Base-by-base conservation (phyloP, 2,329 filamentous ascomycete genomes). In the Pyrenochaeta sp. region DNA sequence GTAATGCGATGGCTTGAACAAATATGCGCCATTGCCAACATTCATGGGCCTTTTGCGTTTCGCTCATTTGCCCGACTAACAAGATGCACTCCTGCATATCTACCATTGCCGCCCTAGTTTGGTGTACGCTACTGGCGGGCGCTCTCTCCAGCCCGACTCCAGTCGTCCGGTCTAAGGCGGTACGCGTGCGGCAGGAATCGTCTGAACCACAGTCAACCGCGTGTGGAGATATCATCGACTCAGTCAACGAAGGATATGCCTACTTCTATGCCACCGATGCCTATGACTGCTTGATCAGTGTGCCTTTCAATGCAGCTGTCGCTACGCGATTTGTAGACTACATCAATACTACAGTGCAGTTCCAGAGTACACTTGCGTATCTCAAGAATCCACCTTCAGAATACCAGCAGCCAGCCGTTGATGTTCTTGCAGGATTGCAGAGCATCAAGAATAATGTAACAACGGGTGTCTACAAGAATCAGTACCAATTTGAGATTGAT, bases 251-350 rank as follows among this genome's bases (percentile, higher is more conserved):
- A 10, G 54, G 54, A 7, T 57, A 49, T 22, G 54, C 54, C 8
- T 57, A 57, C 24, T 50, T 52, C 32, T 51, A 50, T 13, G 61
- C 61, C 19, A 44, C 50, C 19, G 49, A 59, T 15, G 63, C 52
- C 5, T 66, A 59, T 34, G 49, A 46, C 34, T 85, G 82, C 56
- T 69, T 84, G 9, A 74, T 62, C 2, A 79, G 69, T 25, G 78
- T 83, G 6, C 81, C 83, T 0, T 82, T 85, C 62, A 78, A 81
- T 50, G 27, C 73, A 3, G 80, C 77, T 6, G 78, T 81, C 1
- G 81, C 81, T 2, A 65, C 74, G 5, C 69, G 78, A 1, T 81
- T 84, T 54, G 56, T 84, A 4, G 58, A 76, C 6, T 83, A 84
- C 56, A 79, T 77, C 52, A 81, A 81, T 56, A 73, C 79, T 15